Base-by-base conservation (phyloP, 2,329 filamentous ascomycete genomes). In the Diaporthe destruens region DNA sequence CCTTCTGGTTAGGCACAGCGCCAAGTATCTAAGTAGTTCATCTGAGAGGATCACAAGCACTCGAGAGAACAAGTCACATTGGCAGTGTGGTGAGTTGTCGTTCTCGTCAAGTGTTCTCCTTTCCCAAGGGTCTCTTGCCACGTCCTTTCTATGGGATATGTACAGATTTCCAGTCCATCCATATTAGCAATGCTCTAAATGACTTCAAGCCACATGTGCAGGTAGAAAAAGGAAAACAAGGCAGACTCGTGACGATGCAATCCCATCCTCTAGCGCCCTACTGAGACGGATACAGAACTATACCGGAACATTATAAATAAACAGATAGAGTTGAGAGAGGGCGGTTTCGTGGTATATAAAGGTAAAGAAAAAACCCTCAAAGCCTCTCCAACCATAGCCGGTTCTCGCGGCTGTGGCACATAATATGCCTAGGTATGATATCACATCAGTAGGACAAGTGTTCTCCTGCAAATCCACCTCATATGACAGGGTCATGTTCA, bases 211-310 rank as follows among this genome's bases (percentile, higher is more conserved):
- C 14, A 51, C n/a, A 20, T 11, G 36, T 20, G 36, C 14, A n/a
- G 59, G 42, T 29, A 47, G n/a, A 36, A 29, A 23, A 8, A 5
- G 6, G 6, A 3, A n/a, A 9, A 20, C 20, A 5, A 2, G 6
- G n/a, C n/a, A 39, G 32, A 66, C 44, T 66, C 44, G 16, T 66
- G n/a, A 66, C 18, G 25, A 66, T 66, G 47, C 61, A 51, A 20
- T 39, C 61, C 61, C 61, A 25, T 25, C 32, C 61, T 53, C 61
- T 65, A 65, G 61, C 51, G 25, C 44, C 25, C 61, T 36, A 14
- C 34, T 53, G 32, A 51, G 47, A 14, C n/a, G n/a, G 29, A 66
- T 32, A 25, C 49, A n/a, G 8, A 32, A 51, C 20, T 9, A 23
- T 39, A 6, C 29, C 29, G 32, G 25, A 66, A n/a, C 14, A 66